These are phyloP conservation scores for Trichothecium sympodiale DNA, from an alignment of 2,329 filamentous ascomycete species.

Conservation along the genomic window DNA sequence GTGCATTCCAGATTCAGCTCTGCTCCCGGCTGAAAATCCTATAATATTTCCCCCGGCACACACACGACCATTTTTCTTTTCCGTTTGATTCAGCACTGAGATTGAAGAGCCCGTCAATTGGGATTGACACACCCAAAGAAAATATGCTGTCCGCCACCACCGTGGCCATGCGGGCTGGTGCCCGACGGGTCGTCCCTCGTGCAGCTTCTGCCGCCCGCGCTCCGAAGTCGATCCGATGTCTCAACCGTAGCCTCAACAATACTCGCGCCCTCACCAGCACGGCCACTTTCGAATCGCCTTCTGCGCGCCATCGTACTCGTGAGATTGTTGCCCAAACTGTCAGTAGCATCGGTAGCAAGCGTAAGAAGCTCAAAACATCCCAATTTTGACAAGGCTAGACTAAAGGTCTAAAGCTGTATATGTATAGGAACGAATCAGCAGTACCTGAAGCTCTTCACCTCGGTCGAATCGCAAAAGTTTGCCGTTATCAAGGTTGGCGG, in stretches of 20 bases:
- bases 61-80: too few species aligned
- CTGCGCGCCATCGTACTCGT: conserved; percentile 16
- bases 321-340: conserved; percentile 46
- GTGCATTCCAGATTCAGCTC: too few species aligned
- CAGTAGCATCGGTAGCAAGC: conserved; percentile 91
- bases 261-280: conserved; percentile 14
- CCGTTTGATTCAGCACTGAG: conserved; percentile 10
- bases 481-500: conserved; percentile 97
- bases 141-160: conserved; percentile 32
- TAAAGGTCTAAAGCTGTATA: too few species aligned
- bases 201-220: conserved; percentile 5
- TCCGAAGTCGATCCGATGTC: conserved; percentile 13
- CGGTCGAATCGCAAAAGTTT: conserved; percentile 92
- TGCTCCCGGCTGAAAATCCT: too few species aligned
- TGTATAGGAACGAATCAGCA: too few species aligned
- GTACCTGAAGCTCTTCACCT: conserved; percentile 94
- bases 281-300: conserved; percentile 5
- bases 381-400: too few species aligned
- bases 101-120: conserved; percentile 5
- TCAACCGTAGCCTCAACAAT: conserved; percentile 11
- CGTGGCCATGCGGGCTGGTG: conserved; percentile 30
- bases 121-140: conserved; percentile 2
- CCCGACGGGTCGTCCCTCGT: conserved; percentile 23
- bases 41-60: too few species aligned
- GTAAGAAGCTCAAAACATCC: too few species aligned